A percentile compares a stretch with the other conserved stretches of the same genome.
Conservation (phyloP, 2,329 filamentous ascomycete genomes). For the Stagonosporopsis cucurbitacearum region DNA sequence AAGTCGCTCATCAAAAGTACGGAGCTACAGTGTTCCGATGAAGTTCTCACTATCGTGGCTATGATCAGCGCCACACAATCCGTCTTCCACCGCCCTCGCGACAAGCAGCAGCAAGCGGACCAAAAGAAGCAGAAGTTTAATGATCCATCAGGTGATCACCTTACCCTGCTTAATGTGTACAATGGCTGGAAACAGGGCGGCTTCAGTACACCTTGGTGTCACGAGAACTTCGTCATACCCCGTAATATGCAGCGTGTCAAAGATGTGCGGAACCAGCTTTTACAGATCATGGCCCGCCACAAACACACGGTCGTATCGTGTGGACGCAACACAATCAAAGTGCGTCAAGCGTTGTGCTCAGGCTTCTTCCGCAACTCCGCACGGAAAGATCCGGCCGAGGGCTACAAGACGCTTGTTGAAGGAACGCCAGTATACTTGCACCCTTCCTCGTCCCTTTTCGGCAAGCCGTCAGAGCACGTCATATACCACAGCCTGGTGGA, state of each 20-base stretch:
- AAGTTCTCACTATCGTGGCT: constrained; percentile 85
- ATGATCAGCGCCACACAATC: constrained; percentile 74
- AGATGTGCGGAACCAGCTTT: constrained; percentile 89
- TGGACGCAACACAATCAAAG: constrained; percentile 83
- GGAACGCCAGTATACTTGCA: constrained; percentile 95
- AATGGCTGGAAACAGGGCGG: constrained; percentile 92
- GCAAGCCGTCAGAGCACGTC: constrained; percentile 95
- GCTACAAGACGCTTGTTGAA: constrained; percentile 97
- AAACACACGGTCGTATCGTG: constrained; percentile 82
- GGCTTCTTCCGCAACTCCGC: constrained; percentile 97
- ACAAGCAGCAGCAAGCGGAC: constrained; percentile 95
- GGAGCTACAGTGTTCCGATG: constrained; percentile 87
- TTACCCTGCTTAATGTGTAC: constrained; percentile 95
- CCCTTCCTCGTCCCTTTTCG: constrained; percentile 88
- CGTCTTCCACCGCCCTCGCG: constrained; percentile 94
- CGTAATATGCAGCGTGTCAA: constrained; percentile 86
- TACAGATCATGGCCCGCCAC: constrained; percentile 93
- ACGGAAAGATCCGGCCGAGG: constrained; percentile 93
- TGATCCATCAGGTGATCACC: constrained; percentile 90
- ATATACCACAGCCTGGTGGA: constrained; percentile 91
- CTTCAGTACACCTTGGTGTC: constrained; percentile 89
- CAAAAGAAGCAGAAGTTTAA: constrained; percentile 98
- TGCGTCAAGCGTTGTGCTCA: constrained; percentile 85
- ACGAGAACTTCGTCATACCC: constrained; percentile 96
- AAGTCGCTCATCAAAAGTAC: constrained; percentile 90